phyloP scores from a whole-genome alignment of 208 protist genomes.

The Trichomonas vaginalis region DNA sequence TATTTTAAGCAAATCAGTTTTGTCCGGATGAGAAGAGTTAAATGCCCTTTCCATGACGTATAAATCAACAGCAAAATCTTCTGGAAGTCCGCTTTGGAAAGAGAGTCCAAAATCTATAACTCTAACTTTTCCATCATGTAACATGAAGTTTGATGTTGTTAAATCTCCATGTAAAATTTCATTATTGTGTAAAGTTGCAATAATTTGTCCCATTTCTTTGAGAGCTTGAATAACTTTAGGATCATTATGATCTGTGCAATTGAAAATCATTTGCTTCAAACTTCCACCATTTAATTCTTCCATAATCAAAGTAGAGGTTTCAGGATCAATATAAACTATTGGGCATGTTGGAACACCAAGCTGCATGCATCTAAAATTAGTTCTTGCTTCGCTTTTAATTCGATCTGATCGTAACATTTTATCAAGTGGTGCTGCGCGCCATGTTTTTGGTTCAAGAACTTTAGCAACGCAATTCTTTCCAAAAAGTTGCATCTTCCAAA shows the following conservation, averaged over 20 bases:
- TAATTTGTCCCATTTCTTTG: conserved; percentile 57
- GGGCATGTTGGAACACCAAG: neutral
- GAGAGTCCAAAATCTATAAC: conserved; percentile 85
- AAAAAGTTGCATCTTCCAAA: neutral
- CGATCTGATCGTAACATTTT: neutral
- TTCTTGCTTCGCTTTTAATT: neutral
- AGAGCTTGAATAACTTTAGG: neutral
- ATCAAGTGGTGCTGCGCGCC: neutral
- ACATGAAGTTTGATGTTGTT: conserved; percentile 31
- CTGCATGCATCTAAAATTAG: neutral
- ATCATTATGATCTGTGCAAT: neutral
- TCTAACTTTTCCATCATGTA: conserved; percentile 9
- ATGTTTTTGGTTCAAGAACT: neutral
- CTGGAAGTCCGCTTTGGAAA: conserved; percentile 53
- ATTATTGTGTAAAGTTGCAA: conserved; percentile 38
- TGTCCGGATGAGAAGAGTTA: conserved; percentile 63
- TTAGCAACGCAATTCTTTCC: neutral
- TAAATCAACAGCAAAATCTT: conserved; percentile 90
- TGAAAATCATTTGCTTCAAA: neutral
- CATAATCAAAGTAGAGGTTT: neutral
- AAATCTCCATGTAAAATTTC: conserved; percentile 27
- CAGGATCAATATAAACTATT: neutral
- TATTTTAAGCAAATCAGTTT: neutral
- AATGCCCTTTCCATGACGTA: conserved; percentile 88
- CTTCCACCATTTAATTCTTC: neutral